A percentile compares a stretch with the other conserved stretches of the same genome.
Conservation (phyloP, 345 rosid genomes). For the Hevea brasiliensis region DNA sequence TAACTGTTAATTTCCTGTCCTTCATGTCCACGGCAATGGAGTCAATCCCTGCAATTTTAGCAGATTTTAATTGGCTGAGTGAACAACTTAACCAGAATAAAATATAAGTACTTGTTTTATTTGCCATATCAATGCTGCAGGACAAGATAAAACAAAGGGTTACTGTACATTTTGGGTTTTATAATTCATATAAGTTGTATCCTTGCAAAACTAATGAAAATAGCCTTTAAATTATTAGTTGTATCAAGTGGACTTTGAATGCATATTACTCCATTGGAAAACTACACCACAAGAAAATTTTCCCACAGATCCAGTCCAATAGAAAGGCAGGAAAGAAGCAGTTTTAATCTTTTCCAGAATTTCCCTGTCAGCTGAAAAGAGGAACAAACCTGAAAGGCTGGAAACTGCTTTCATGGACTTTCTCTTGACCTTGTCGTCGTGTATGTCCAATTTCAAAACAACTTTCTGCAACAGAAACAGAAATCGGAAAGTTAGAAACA, state of each 20-base stretch:
- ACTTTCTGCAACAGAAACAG: constrained; percentile 50
- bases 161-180: too few relatives aligned
- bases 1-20: constrained; percentile 55
- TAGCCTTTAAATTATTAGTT: too few relatives aligned
- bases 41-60: constrained; percentile 39
- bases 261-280: too few relatives aligned
- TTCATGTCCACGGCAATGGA: constrained; percentile 57
- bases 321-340: too few relatives aligned
- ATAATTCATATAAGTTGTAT: too few relatives aligned
- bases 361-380: neutral
- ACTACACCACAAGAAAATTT: too few relatives aligned
- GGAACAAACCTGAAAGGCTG: constrained; percentile 40
- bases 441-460: constrained; percentile 51
- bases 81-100: neutral
- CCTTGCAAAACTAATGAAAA: too few relatives aligned
- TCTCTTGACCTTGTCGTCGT: constrained; percentile 49
- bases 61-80: neutral
- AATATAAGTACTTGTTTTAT: too few relatives aligned
- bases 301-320: too few relatives aligned
- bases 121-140: too few relatives aligned
- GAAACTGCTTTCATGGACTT: constrained; percentile 58
- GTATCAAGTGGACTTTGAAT: too few relatives aligned
- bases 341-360: neutral
- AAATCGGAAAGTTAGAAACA: constrained; percentile 7
- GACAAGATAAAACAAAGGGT: neutral